Base-by-base conservation (phyloP, 1,284 basidiomycete species). In the Cryptococcus sp. region DNA sequence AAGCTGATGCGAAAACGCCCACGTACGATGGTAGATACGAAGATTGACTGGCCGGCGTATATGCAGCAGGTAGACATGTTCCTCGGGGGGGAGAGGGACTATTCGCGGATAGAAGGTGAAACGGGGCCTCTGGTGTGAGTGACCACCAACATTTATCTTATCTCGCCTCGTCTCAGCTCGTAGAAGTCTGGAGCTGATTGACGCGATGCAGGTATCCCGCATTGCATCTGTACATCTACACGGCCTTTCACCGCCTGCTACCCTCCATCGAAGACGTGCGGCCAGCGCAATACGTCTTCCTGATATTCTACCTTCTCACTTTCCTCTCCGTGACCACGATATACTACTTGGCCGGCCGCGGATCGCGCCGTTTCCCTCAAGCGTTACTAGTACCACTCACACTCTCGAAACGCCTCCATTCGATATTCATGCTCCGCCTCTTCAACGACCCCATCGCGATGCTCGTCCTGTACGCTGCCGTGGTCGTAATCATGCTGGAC, bases 401-500 rank as follows among this genome's bases (percentile, higher is more conserved):
- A 0, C 80, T 97, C 39, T 94, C 91, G 82, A 98, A 97, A 78
- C 83, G 96, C 50, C 82, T 96, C 16, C 93, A 97, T 73, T 98
- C 95, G 6, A 91, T 99, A 63, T 99, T 88, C 75, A 85, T 90
- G 22, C 81, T 99, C 48, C 85, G 96, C 8, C 81, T 99, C 35
- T 99, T 99, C 83, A 98, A 98, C 73, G 96, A 99, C 73, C 92
- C 91, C 60, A 87, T 94, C 85, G 86, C 89, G 0, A 86, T 91
- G 47, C 74, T 90, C 17, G 62, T 81, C 7, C 62, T 83, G 22
- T 84, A 83, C 61, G 53, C 67, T 0, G 66, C 77, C 20, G 72
- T 82, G 1, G 68, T 65, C 72, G 82, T 56, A 67, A 85, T 58
- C 82, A 88, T 74, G 69, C 73, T 75, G n/a, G 30, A 35, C 7